Percentiles rank a stretch among this genome's conserved stretches.
These are phyloP conservation scores for Mycosarcoma mackinlayi DNA, from an alignment of 1,284 basidiomycete genomes.

Conservation along the genomic window DNA sequence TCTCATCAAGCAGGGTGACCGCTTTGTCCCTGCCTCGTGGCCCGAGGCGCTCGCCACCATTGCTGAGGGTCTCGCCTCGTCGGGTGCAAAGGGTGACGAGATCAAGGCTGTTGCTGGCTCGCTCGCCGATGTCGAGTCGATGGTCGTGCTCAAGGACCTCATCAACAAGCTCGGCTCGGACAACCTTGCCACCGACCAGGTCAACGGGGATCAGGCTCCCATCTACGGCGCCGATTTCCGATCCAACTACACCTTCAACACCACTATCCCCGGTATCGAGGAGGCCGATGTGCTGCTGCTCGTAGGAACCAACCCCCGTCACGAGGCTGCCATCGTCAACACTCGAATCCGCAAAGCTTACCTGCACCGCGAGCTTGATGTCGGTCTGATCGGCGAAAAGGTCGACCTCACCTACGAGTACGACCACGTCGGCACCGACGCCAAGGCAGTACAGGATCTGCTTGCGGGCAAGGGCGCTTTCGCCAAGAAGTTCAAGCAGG, in stretches of 20 bases:
- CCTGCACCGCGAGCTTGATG: slow-evolving; percentile 84
- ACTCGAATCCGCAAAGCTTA: slow-evolving; percentile 95
- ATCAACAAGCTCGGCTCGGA: slow-evolving; percentile 94
- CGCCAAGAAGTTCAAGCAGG: slow-evolving; percentile 85
- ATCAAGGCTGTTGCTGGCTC: slow-evolving; percentile 95
- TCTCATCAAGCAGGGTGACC: slow-evolving; percentile 88
- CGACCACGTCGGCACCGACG: slow-evolving; percentile 85
- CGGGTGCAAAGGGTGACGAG: slow-evolving; percentile 91
- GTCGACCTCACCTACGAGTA: slow-evolving; percentile 94
- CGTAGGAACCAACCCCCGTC: slow-evolving; percentile 95
- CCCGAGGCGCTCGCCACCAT: slow-evolving; percentile 87
- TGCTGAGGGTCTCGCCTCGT: slow-evolving; percentile 79
- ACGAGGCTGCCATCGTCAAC: slow-evolving; percentile 97
- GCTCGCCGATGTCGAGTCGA: slow-evolving; percentile 91
- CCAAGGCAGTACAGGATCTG: slow-evolving; percentile 83
- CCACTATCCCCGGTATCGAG: slow-evolving; percentile 90
- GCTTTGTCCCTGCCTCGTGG: slow-evolving; percentile 92
- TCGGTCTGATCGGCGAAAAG: slow-evolving; percentile 89
- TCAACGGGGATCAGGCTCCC: slow-evolving; percentile 76
- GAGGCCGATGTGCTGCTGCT: slow-evolving; percentile 92
- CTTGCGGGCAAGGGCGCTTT: slow-evolving; percentile 80
- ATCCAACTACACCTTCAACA: slow-evolving; percentile 96
- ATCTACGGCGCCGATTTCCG: slow-evolving; percentile 88
- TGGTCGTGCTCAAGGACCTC: slow-evolving; percentile 93
- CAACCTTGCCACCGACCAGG: slow-evolving; percentile 85